A percentile compares a stretch with the other conserved stretches of the same genome.
phyloP scores from a whole-genome alignment of 2,329 filamentous ascomycete genomes.

The Cadophora gregata region DNA sequence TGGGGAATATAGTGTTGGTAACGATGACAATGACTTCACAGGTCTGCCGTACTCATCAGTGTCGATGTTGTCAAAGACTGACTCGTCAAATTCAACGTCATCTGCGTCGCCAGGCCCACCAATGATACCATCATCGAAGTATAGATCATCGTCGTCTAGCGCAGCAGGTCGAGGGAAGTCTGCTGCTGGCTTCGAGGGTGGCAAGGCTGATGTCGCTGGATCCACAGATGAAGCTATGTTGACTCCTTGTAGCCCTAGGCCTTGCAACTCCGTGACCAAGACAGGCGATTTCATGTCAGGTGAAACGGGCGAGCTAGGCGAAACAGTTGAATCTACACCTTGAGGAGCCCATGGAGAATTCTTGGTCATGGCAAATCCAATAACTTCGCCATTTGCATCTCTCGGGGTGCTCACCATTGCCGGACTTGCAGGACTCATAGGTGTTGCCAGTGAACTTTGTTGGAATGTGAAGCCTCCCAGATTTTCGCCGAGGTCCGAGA shows the following conservation, averaged over 20 bases:
- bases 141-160: constrained; percentile 65
- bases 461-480: constrained; percentile 42
- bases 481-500: constrained; percentile 29
- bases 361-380: constrained; percentile 57
- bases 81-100: constrained; percentile 71
- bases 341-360: constrained; percentile 37
- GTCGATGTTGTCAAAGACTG: constrained; percentile 73
- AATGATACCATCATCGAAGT: constrained; percentile 68
- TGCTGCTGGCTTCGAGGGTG: constrained; percentile 16
- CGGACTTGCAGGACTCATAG: constrained; percentile 56
- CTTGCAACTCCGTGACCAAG: constrained; percentile 24
- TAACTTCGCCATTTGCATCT: constrained; percentile 59
- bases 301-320: constrained; percentile 31
- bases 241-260: constrained; percentile 36
- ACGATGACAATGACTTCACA: constrained; percentile 51
- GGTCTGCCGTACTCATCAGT: constrained; percentile 66
- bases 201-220: constrained; percentile 11
- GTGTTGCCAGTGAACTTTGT: constrained; percentile 56
- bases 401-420: constrained; percentile 58
- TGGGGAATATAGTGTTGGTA: constrained; percentile 42
- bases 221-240: constrained; percentile 18
- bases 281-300: constrained; percentile 10
- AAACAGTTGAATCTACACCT: constrained; percentile 15
- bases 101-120: constrained; percentile 52
- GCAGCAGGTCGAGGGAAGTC: constrained; percentile 30